Conservation (phyloP, 208 protist genomes). For the Acanthamoeba castellanii region DNA sequence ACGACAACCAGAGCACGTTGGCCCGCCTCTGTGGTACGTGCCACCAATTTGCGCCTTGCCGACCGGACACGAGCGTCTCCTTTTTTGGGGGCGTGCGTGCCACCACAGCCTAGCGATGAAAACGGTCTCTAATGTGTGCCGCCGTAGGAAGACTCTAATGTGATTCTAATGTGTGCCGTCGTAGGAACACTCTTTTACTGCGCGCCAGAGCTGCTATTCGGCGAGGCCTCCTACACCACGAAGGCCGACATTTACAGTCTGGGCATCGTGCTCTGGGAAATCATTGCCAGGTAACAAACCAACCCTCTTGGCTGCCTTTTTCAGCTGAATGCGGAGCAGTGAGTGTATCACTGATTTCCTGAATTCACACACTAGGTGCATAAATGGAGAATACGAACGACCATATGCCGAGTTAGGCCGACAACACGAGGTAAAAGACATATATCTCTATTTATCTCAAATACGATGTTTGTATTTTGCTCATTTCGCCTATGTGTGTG, state of each 20-base stretch:
- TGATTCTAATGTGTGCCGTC: too few relatives aligned
- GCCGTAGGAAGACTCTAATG: too few relatives aligned
- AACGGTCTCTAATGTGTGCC: too few relatives aligned
- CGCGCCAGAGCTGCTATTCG: constrained; percentile 21
- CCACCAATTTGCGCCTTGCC: too few relatives aligned
- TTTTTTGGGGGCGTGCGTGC: too few relatives aligned
- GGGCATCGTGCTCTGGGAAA: constrained; percentile 58
- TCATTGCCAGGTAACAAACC: neutral
- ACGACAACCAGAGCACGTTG: constrained; percentile 26
- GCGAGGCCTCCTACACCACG: neutral
- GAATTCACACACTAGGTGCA: neutral
- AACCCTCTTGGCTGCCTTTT: neutral
- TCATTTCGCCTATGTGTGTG: too few relatives aligned
- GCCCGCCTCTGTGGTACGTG: constrained; percentile 10
- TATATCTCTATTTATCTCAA: neutral
- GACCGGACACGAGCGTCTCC: neutral
- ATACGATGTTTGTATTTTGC: neutral
- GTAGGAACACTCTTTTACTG: constrained; percentile 11
- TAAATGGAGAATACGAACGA: constrained; percentile 1
- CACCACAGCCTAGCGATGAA: too few relatives aligned
- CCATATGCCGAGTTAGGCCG: neutral
- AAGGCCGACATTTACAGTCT: constrained; percentile 61
- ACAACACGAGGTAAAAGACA: neutral
- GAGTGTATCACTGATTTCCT: neutral
- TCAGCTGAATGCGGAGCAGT: neutral